Evolutionary conservation across 441 rosid species (phyloP).

Genomic region (Gossypium lobatum): DNA sequence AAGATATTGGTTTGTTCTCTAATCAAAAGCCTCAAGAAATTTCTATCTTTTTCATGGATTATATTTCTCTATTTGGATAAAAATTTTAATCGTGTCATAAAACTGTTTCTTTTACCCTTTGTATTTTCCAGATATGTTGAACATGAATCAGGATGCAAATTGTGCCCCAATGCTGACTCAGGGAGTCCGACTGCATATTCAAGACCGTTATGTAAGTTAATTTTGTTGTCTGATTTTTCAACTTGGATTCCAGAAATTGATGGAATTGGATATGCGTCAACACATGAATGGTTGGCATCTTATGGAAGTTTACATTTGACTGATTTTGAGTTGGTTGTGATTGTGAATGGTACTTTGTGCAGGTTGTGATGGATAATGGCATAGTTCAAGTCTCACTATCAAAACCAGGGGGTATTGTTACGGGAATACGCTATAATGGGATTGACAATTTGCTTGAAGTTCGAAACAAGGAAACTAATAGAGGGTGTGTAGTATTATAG

Average conservation of each 20-base stretch:
- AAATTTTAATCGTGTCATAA: not conserved
- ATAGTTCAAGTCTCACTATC: slow-evolving; percentile 58
- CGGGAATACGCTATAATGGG: slow-evolving; percentile 43
- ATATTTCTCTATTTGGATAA: not conserved
- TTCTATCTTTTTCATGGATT: not conserved
- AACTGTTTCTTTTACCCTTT: slow-evolving; percentile 2
- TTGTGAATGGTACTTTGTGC: slow-evolving; percentile 14
- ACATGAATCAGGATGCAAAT: slow-evolving; percentile 25
- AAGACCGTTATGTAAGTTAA: slow-evolving; percentile 56
- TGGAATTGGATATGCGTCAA: not conserved
- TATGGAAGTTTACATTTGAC: not conserved
- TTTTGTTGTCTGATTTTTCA: not conserved
- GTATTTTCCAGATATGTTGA: slow-evolving; percentile 21
- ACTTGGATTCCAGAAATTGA: not conserved
- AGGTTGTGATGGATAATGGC: slow-evolving; percentile 71
- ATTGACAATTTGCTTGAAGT: slow-evolving; percentile 63
- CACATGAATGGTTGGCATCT: not conserved
- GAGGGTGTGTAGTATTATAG: slow-evolving; percentile 41
- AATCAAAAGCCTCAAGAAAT: slow-evolving; percentile 15
- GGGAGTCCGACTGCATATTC: slow-evolving; percentile 56
- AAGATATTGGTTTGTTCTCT: slow-evolving; percentile 2
- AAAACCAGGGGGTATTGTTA: slow-evolving; percentile 65
- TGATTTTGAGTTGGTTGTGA: not conserved
- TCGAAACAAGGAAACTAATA: slow-evolving; percentile 60
- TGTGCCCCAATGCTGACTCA: slow-evolving; percentile 40